Conservation (phyloP, 108 stramenopile genomes). For the Skeletonema grethae region DNA sequence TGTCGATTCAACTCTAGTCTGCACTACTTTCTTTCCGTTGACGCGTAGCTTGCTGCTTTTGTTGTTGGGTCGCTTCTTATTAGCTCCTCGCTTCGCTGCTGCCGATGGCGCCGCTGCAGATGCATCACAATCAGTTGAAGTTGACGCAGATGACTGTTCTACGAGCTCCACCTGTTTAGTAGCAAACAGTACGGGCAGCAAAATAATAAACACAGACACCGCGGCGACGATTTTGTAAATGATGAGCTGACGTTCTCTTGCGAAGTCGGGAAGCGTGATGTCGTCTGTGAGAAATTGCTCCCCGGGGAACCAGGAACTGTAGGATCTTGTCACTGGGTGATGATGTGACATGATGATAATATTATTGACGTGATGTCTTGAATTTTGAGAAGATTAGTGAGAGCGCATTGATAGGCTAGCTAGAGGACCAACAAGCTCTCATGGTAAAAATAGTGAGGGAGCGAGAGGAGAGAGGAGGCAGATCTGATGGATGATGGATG, state of each 20-base stretch:
- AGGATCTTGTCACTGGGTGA: too few species aligned
- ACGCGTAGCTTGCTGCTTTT: not conserved
- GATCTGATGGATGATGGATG: too few species aligned
- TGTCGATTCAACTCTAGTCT: not conserved
- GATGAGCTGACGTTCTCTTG: conserved; percentile 8
- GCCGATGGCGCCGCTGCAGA: too few species aligned
- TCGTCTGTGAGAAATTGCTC: conserved; percentile 6
- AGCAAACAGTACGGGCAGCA: not conserved
- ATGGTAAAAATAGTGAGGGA: too few species aligned
- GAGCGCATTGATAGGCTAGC: too few species aligned
- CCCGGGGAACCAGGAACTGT: not conserved
- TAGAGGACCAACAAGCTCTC: too few species aligned
- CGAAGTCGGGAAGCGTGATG: conserved; percentile 3
- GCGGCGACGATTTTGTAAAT: conserved; percentile 3
- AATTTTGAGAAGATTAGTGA: too few species aligned
- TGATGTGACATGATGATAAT: too few species aligned
- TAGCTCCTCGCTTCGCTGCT: not conserved
- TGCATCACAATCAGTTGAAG: not conserved
- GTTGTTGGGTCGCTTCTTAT: not conserved
- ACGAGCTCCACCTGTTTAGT: not conserved
- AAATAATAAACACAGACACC: not conserved
- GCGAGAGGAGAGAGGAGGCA: too few species aligned
- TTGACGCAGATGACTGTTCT: not conserved
- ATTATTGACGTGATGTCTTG: too few species aligned
- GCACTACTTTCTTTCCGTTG: not conserved